Base-by-base conservation (phyloP, 495 filamentous ascomycete genomes). In the Penicillium dipodomyicola region DNA sequence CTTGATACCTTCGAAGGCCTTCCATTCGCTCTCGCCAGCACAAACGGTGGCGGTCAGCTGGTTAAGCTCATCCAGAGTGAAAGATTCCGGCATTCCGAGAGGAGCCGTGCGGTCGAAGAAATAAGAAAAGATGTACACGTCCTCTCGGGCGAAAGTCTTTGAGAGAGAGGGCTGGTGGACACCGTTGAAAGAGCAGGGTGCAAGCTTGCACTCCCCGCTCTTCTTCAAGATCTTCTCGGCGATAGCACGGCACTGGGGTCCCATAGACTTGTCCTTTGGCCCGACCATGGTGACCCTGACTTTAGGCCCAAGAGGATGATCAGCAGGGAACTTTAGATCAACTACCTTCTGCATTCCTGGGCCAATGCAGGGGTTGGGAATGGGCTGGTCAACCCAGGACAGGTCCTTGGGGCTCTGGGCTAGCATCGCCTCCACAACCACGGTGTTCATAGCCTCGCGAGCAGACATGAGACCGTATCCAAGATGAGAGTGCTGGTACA, bases 401-500 rank as follows among this genome's bases (percentile, higher is more conserved):
- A 75, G 61, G 57, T 80, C 76, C 14, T 69, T 72, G 12, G 68
- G 67, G 62, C 69, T 73, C 10, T 66, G 64, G 60, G 86, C 80
- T 35, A 77, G 66, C 66, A 84, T 80, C 39, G 83, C 79, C 57
- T 88, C 76, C 39, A 92, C 69, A 44, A 97, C 77, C 9, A 76
- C 74, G 53, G 82, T 82, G 75, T 96, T 90, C 55, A 97, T 86
- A 27, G 90, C 80, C 29, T 95, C 83, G 51, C 94, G 90, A 25
- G 94, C 94, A 58, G 88, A 82, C 92, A 96, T 98, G 50, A 98
- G 86, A 65, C 94, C 94, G 66, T 97, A 97, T 51, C 92, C 93
- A 49, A 98, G 87, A 73, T 98, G 95, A 25, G 92, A 96, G 75
- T 98, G 92, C 75, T 98, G 94, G 77, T 98, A 98, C n/a, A 98